phyloP scores from a whole-genome alignment of 768 basidiomycete species.

The Serendipita sp. region DNA sequence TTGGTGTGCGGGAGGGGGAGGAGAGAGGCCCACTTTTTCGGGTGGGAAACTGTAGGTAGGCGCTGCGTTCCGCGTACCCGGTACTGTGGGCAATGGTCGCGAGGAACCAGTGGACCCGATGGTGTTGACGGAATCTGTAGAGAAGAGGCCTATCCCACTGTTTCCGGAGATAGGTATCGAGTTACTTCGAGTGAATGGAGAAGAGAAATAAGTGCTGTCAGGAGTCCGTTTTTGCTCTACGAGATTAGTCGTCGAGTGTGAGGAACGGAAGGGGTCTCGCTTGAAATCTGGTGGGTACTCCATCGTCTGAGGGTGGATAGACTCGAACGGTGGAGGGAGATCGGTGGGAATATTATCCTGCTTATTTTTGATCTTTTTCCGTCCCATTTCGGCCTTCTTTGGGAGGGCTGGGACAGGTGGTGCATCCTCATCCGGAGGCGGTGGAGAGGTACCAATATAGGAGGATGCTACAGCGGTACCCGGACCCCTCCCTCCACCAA shows the following conservation, averaged over 20 bases:
- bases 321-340: background rate
- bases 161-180: background rate
- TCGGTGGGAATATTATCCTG: background rate
- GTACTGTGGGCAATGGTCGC: background rate
- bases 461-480: background rate
- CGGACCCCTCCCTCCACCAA: background rate
- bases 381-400: background rate
- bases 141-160: background rate
- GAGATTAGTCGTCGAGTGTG: too few relatives aligned
- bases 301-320: background rate
- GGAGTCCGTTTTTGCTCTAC: too few relatives aligned
- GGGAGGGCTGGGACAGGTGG: background rate
- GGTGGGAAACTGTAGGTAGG: background rate
- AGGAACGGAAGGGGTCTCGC: too few relatives aligned
- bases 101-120: background rate
- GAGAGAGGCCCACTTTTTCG: conserved; percentile 5
- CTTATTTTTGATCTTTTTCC: background rate
- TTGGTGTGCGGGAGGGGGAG: background rate
- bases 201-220: too few relatives aligned
- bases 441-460: background rate
- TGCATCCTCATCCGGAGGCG: background rate
- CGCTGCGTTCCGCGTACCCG: background rate
- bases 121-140: background rate
- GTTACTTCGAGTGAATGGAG: too few relatives aligned
- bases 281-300: background rate